These are phyloP conservation scores for Didymellaceae sp. DNA, from an alignment of 2,329 filamentous ascomycete genomes.

Conservation along the genomic window DNA sequence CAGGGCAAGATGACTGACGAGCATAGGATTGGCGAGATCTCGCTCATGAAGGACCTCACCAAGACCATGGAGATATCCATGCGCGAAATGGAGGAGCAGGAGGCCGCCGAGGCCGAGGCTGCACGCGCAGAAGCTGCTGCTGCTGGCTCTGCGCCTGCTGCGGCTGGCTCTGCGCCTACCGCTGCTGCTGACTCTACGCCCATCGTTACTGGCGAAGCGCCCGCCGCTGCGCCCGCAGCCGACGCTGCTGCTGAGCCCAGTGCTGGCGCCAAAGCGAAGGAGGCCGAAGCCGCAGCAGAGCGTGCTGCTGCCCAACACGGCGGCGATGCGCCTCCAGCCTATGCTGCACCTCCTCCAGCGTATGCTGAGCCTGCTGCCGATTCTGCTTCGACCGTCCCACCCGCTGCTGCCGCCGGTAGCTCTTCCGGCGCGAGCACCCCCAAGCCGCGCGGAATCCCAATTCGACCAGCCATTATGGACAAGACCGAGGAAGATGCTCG, in stretches of 20 bases:
- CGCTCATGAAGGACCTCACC: conserved; percentile 96
- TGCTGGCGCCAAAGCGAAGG: conserved; percentile 53
- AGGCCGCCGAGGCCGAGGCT: conserved; percentile 61
- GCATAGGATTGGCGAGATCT: conserved; percentile 87
- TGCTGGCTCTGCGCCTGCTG: conserved; percentile 30
- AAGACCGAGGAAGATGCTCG: conserved; percentile 79
- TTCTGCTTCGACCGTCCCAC: conserved; percentile 25
- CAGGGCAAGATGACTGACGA: conserved; percentile 13
- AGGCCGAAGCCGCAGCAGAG: conserved; percentile 51
- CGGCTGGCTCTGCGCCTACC: conserved; percentile 13
- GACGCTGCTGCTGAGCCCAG: conserved; percentile 24
- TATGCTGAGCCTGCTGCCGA: conserved; percentile 56
- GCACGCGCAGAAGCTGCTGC: conserved; percentile 47
- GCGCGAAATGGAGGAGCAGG: conserved; percentile 76
- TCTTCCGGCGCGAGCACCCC: conserved; percentile 57
- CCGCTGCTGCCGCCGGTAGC: conserved; percentile 33
- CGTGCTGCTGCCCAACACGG: conserved; percentile 38
- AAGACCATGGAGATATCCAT: conserved; percentile 98
- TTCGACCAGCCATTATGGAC: conserved; percentile 87
- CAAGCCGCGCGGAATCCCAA: conserved; percentile 65
- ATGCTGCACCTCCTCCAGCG: conserved; percentile 43
- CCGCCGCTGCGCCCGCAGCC: conserved; percentile 15
- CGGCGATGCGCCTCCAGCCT: conserved; percentile 48
- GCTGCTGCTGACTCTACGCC: conserved; percentile 26
- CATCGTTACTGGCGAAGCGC: conserved; percentile 17